Base-by-base conservation (phyloP, 2,329 filamentous ascomycete genomes). In the Clarireedia monteithiana region DNA sequence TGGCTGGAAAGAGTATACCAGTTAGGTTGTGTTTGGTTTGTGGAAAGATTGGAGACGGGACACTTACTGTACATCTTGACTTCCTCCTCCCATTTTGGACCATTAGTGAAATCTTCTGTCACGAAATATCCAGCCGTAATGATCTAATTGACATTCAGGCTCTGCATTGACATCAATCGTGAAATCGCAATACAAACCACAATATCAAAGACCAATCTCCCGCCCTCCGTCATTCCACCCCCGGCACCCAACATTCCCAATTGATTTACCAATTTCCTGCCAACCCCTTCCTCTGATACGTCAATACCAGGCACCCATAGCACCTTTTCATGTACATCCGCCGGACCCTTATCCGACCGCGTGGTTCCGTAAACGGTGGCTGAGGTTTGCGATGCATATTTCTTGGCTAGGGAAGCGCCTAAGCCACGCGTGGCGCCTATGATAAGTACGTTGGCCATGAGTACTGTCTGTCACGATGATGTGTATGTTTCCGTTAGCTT, bases 11-110 rank as follows among this genome's bases (percentile, higher is more conserved):
- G 27, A 47, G 23, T 24, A 17, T 6, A n/a, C 27, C n/a, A 30
- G n/a, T 48, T 5, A 85, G 80, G 12, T 15, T 26, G 12, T 5
- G 5, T 6, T 34, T 24, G 5, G 6, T 34, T 20, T 38, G 23
- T 0, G 12, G 12, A 17, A 20, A 34, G 20, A 30, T 34, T 10
- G 84, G 83, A 0, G 80, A 83, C 78, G 10, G 81, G 77, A 54
- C 78, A 84, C 5, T 77, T 84, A 46, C 82, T 86, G 68, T 89
- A 89, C 83, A 88, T 89, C 60, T 75, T 79, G 50, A 87, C 75
- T 68, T 89, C 76, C 34, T 82, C 80, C 27, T 82, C 78, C 77
- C 83, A 89, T 59, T 83, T 78, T 0, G 84, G 85, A 2, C 82
- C 75, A 51, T 77, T 71, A 17, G 63, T 65, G 57, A 88, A 82